Conservation (phyloP, 352 stramenopile genomes). For the Pythium aristosporum region DNA sequence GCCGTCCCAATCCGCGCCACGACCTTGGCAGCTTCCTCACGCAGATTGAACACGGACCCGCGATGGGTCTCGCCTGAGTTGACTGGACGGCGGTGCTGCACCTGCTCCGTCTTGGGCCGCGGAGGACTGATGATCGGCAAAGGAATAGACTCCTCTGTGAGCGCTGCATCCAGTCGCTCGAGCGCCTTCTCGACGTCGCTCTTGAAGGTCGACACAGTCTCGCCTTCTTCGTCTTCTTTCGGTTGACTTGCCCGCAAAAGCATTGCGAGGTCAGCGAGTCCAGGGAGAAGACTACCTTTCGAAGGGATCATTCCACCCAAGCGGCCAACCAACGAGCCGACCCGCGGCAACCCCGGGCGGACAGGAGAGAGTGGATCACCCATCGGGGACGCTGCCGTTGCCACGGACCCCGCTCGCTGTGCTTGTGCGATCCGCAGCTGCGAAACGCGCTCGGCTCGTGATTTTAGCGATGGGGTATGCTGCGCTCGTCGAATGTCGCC, state of each 20-base stretch:
- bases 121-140: not conserved
- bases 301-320: not conserved
- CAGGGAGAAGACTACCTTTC: constrained; percentile 12
- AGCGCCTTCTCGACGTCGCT: constrained; percentile 16
- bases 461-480: not conserved
- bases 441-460: constrained; percentile 8
- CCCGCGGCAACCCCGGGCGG: not conserved
- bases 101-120: constrained; percentile 7
- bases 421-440: constrained; percentile 11
- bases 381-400: too few species aligned
- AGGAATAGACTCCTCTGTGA: not conserved
- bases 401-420: constrained; percentile 1
- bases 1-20: constrained; percentile 19
- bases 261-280: constrained; percentile 4
- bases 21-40: constrained; percentile 12
- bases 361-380: too few species aligned
- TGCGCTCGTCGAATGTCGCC: not conserved
- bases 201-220: not conserved
- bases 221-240: not conserved
- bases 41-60: constrained; percentile 14
- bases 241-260: not conserved
- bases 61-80: not conserved
- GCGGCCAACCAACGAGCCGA: constrained; percentile 1
- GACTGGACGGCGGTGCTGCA: constrained; percentile 1
- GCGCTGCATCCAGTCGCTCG: constrained; percentile 19